A percentile compares a stretch with the other conserved stretches of the same genome.
These are phyloP conservation scores for Cicer cuneatum DNA, from an alignment of 306 rosid species.

Conservation along the genomic window DNA sequence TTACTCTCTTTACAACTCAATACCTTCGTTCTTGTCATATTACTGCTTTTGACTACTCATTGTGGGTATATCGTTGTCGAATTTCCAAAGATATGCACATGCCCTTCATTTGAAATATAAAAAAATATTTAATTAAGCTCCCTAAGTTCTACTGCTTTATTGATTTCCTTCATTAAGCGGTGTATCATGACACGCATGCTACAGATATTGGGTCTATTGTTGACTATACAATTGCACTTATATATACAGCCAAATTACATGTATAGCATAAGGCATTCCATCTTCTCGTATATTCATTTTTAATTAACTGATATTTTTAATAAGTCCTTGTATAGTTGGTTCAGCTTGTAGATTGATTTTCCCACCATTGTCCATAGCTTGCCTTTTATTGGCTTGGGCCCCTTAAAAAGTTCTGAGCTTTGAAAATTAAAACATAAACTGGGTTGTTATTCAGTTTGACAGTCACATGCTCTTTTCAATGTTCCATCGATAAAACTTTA, in stretches of 20 bases:
- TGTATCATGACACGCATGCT: not conserved
- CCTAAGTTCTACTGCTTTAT: not conserved
- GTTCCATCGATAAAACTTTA: not conserved
- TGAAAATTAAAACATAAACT: not conserved
- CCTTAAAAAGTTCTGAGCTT: not conserved
- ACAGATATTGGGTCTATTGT: not conserved
- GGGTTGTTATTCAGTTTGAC: conserved; percentile 8
- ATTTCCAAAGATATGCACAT: conserved; percentile 4
- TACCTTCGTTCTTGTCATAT: not conserved
- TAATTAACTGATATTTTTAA: conserved; percentile 1
- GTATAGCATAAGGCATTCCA: not conserved
- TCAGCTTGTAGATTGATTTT: conserved; percentile 13
- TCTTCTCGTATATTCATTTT: not conserved
- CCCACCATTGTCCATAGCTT: not conserved
- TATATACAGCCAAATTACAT: not conserved
- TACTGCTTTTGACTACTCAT: not conserved
- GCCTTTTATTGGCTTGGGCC: not conserved
- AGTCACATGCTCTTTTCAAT: not conserved
- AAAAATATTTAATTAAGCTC: conserved; percentile 15
- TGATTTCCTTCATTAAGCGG: not conserved
- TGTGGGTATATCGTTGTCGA: conserved; percentile 27
- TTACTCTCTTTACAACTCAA: not conserved
- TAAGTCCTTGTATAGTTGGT: not conserved
- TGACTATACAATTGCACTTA: conserved; percentile 4
- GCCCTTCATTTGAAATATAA: conserved; percentile 1